Evolutionary conservation across 805 yeast genomes (phyloP).

Genomic region (Candida boidinii): DNA sequence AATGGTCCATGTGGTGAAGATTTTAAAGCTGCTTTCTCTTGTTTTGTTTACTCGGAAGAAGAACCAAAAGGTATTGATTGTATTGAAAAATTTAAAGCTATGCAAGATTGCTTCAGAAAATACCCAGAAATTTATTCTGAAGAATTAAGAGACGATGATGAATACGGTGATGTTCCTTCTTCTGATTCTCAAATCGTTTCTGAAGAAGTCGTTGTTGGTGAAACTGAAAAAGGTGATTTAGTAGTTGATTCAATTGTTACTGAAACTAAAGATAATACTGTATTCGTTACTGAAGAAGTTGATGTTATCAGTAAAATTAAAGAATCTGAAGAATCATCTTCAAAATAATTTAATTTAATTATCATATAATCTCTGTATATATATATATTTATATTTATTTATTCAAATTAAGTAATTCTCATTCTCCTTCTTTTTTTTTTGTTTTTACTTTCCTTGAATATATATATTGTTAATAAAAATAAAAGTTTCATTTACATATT

Average conservation of each 20-base stretch:
- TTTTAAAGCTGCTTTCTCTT: conserved; percentile 88
- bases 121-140: conserved; percentile 93
- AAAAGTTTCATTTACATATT: no score
- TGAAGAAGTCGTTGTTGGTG: conserved; percentile 12
- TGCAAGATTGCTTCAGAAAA: conserved; percentile 91
- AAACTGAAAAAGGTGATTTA: conserved; percentile 1
- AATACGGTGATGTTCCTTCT: conserved; percentile 23
- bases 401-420: no score
- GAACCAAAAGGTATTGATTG: conserved; percentile 98
- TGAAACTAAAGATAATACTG: conserved; percentile 13
- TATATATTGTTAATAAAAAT: no score
- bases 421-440: no score
- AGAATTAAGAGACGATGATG: conserved; percentile 76
- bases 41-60: conserved; percentile 87
- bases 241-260: conserved; percentile 9
- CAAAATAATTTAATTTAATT: not conserved
- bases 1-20: conserved; percentile 97
- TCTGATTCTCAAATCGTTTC: conserved; percentile 3
- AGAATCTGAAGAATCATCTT: not conserved
- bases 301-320: not conserved
- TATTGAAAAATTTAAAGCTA: conserved; percentile 76
- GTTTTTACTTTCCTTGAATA: no score
- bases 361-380: not conserved
- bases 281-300: conserved; percentile 4
- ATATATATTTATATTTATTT: not conserved